Percentiles rank a stretch among this genome's conserved stretches.
These are phyloP conservation scores for Melocanna baccifera DNA, from an alignment of 176 grass and related monocot species.

Conservation along the genomic window DNA sequence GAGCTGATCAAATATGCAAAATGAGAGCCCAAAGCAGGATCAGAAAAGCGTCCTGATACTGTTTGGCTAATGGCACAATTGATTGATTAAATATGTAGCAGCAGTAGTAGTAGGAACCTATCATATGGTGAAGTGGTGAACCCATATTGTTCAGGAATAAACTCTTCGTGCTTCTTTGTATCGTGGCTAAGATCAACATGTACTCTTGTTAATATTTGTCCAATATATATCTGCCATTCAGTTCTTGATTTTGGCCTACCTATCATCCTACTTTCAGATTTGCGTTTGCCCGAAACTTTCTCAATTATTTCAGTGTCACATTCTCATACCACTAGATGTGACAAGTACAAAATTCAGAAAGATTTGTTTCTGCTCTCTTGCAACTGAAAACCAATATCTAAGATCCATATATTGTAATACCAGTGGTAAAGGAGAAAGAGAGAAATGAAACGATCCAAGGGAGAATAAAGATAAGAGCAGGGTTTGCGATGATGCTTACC, in stretches of 20 bases:
- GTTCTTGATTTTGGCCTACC: neutral
- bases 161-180: neutral
- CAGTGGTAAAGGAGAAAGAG: too few relatives aligned
- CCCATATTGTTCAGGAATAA: slow-evolving; percentile 32
- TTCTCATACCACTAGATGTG: neutral
- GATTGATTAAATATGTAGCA: slow-evolving; percentile 25
- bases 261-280: neutral
- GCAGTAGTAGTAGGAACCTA: slow-evolving; percentile 20
- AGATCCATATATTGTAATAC: neutral
- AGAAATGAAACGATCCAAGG: too few relatives aligned
- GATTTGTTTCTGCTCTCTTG: neutral
- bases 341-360: neutral
- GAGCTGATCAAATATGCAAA: slow-evolving; percentile 61
- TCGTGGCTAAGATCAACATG: neutral
- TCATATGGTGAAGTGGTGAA: slow-evolving; percentile 4
- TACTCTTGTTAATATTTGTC: slow-evolving; percentile 28
- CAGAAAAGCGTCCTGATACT: slow-evolving; percentile 10
- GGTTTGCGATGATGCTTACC: too few relatives aligned
- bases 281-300: neutral
- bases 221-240: neutral
- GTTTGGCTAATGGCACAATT: neutral
- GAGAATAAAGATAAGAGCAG: too few relatives aligned
- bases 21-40: slow-evolving; percentile 29
- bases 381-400: neutral
- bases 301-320: neutral